These are phyloP conservation scores for Bremia lactucae DNA, from an alignment of 352 stramenopile genomes.

Conservation along the genomic window DNA sequence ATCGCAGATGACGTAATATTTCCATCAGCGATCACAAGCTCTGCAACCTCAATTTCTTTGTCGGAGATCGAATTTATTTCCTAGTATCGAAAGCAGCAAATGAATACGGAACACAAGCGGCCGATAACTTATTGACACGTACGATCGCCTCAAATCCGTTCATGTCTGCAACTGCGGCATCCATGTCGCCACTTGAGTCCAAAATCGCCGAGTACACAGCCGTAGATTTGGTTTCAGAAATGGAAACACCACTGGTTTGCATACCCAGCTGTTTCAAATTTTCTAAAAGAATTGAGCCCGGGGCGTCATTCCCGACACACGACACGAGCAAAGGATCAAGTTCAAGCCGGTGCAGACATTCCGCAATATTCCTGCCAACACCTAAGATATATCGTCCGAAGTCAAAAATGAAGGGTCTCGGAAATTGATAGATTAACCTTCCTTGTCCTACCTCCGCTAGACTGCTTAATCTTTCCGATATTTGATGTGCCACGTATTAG, in stretches of 20 bases:
- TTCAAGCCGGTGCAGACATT: conserved; percentile 71
- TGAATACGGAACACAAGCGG: neutral
- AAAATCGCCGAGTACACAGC: conserved; percentile 83
- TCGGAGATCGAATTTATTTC: conserved; percentile 32
- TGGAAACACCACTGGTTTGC: conserved; percentile 42
- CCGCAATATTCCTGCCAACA: conserved; percentile 89
- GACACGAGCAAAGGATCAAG: conserved; percentile 69
- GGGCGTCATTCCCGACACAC: conserved; percentile 62
- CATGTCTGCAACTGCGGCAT: conserved; percentile 84
- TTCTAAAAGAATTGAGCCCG: conserved; percentile 60
- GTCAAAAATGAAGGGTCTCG: neutral
- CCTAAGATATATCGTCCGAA: conserved; percentile 26
- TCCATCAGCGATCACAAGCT: conserved; percentile 63
- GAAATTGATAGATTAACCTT: neutral
- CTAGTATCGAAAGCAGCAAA: conserved; percentile 12
- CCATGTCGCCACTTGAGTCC: conserved; percentile 62
- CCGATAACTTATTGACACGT: conserved; percentile 4
- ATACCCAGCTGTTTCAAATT: conserved; percentile 53
- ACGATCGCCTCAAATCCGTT: conserved; percentile 67
- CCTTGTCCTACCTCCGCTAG: conserved; percentile 43
- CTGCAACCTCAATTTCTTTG: conserved; percentile 33
- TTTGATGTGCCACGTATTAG: conserved; percentile 81
- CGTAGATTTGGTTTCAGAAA: conserved; percentile 44
- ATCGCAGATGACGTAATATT: conserved; percentile 53
- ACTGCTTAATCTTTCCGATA: conserved; percentile 75